phyloP scores from a whole-genome alignment of 2,329 filamentous ascomycete species.

The Hortaea sp. region DNA sequence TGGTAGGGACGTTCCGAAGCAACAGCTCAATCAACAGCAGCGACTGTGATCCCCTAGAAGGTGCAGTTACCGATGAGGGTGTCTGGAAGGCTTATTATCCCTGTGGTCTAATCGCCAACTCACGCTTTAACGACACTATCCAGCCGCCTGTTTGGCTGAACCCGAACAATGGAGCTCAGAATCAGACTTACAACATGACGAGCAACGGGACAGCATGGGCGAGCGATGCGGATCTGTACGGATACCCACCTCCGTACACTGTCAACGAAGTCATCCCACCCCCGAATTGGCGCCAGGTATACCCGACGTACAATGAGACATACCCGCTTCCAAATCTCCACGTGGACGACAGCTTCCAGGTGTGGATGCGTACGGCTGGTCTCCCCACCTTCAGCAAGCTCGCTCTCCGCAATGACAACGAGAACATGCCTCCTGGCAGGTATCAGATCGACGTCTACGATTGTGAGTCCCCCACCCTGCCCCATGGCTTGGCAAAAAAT shows the following conservation, averaged over 20 bases:
- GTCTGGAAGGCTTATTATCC: slow-evolving; percentile 67
- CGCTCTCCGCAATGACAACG: slow-evolving; percentile 67
- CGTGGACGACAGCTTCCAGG: slow-evolving; percentile 76
- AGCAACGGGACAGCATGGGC: slow-evolving; percentile 74
- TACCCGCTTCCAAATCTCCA: slow-evolving; percentile 62
- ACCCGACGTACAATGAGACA: slow-evolving; percentile 59
- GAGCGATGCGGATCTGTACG: slow-evolving; percentile 71
- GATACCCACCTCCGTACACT: slow-evolving; percentile 54
- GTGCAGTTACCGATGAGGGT: slow-evolving; percentile 27
- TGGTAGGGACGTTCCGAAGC: slow-evolving; percentile 60
- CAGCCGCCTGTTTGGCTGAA: slow-evolving; percentile 53
- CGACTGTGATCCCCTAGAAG: slow-evolving; percentile 61
- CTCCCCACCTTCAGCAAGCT: slow-evolving; percentile 92
- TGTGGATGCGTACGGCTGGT: slow-evolving; percentile 97
- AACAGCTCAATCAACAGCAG: slow-evolving; percentile 53
- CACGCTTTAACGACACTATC: slow-evolving; percentile 92
- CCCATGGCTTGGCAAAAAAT: not conserved
- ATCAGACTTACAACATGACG: slow-evolving; percentile 62
- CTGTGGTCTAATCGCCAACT: slow-evolving; percentile 93
- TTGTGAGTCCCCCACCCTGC: slow-evolving; percentile 47
- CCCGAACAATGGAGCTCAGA: slow-evolving; percentile 25
- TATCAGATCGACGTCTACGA: slow-evolving; percentile 71
- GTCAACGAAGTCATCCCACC: slow-evolving; percentile 62
- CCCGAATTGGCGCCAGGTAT: slow-evolving; percentile 70
- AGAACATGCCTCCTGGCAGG: slow-evolving; percentile 55